These are phyloP conservation scores for Spatholobus suberectus DNA, from an alignment of 306 rosid genomes.

Conservation along the genomic window DNA sequence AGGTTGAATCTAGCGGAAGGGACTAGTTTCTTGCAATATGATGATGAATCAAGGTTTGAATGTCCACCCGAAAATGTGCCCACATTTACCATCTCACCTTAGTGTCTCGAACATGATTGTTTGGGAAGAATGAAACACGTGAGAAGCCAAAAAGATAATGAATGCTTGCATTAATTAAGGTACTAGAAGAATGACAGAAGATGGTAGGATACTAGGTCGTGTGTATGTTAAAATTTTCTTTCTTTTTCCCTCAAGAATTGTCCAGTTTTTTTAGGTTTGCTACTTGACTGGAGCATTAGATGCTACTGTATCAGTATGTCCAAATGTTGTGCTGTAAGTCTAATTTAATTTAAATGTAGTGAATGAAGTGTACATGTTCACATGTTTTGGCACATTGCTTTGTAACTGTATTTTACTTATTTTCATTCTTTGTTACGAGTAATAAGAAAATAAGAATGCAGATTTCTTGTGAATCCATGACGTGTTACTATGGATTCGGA, in stretches of 20 bases:
- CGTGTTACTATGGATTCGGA: background rate
- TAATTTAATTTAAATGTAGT: slow-evolving; percentile 34
- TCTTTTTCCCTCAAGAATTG: background rate
- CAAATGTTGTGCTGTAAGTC: slow-evolving; percentile 36
- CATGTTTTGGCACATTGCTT: slow-evolving; percentile 25
- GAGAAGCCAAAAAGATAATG: slow-evolving; percentile 19
- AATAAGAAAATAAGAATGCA: slow-evolving; percentile 12
- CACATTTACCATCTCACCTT: background rate
- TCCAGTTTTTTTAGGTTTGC: slow-evolving; percentile 40
- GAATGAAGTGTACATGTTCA: slow-evolving; percentile 20
- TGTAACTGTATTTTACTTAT: background rate
- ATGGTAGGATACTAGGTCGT: slow-evolving; percentile 25
- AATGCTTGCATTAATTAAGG: slow-evolving; percentile 4
- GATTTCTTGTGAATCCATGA: background rate
- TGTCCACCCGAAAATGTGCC: background rate
- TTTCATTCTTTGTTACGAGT: background rate
- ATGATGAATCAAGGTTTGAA: background rate
- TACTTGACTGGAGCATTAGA: slow-evolving; percentile 37
- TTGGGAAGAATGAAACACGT: background rate
- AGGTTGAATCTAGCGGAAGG: background rate
- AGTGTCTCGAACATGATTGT: background rate
- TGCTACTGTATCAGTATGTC: slow-evolving; percentile 32
- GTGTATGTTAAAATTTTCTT: slow-evolving; percentile 39
- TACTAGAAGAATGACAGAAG: slow-evolving; percentile 10
- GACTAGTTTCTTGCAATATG: background rate